Conservation (phyloP, 352 stramenopile genomes). For the Phytophthora macrochlamydospora region DNA sequence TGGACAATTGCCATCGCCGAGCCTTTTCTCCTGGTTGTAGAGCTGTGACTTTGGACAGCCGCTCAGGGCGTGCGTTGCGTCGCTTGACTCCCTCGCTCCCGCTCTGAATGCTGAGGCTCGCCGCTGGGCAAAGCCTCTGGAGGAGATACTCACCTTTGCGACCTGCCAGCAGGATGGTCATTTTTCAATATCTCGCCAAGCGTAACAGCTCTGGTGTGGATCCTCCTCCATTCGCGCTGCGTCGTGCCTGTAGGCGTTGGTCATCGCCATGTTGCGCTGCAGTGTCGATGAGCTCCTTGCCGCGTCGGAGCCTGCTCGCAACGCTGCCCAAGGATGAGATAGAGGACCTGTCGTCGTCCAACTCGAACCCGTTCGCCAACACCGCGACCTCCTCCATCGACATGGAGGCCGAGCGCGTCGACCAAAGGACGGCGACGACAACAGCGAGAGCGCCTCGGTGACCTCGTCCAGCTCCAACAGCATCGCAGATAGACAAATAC, state of each 20-base stretch:
- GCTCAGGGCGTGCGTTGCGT: slow-evolving; percentile 16
- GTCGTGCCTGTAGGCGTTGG: slow-evolving; percentile 10
- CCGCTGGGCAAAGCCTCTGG: slow-evolving; percentile 4
- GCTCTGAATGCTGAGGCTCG: slow-evolving; percentile 20
- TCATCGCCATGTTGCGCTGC: slow-evolving; percentile 25
- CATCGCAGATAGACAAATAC: too few species aligned
- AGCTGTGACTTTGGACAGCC: slow-evolving; percentile 29
- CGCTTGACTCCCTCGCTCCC: slow-evolving; percentile 14
- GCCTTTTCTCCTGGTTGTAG: slow-evolving; percentile 30
- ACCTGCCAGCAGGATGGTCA: slow-evolving; percentile 13
- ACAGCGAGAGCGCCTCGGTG: too few species aligned
- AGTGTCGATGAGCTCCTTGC: slow-evolving; percentile 29
- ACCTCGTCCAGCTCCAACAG: too few species aligned
- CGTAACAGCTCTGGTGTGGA: slow-evolving; percentile 16
- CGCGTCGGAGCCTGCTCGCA: slow-evolving; percentile 25
- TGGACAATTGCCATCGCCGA: slow-evolving; percentile 14
- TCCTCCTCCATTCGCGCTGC: slow-evolving; percentile 8
- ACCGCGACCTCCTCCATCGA: too few species aligned
- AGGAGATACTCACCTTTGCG: slow-evolving; percentile 9
- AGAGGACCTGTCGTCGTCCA: slow-evolving; percentile 14
- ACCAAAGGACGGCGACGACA: too few species aligned
- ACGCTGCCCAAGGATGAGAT: slow-evolving; percentile 6
- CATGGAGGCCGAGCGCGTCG: too few species aligned
- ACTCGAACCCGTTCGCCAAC: too few species aligned
- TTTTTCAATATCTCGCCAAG: slow-evolving; percentile 31